A percentile compares a stretch with the other conserved stretches of the same genome.
These are phyloP conservation scores for Pseudogymnoascus sp. DNA, from an alignment of 2,329 filamentous ascomycete genomes.

Conservation along the genomic window DNA sequence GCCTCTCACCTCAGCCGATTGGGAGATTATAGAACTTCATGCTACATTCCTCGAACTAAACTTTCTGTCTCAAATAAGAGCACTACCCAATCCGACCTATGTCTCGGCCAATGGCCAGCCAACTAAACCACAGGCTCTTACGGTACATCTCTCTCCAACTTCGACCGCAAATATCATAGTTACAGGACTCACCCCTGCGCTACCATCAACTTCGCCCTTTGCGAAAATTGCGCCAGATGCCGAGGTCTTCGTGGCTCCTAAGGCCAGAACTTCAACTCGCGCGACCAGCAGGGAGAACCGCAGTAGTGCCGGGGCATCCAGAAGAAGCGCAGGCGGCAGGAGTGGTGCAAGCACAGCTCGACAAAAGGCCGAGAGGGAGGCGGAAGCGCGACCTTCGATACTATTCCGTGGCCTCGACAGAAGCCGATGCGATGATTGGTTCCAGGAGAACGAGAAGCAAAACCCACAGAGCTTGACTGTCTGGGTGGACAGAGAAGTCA, in stretches of 20 bases:
- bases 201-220: constrained; percentile 64
- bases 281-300: constrained; percentile 61
- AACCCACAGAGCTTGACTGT: constrained; percentile 60
- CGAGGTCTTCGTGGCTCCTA: constrained; percentile 95
- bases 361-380: constrained; percentile 50
- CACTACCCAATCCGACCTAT: constrained; percentile 78
- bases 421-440: constrained; percentile 64
- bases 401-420: constrained; percentile 79
- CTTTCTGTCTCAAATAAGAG: constrained; percentile 84
- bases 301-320: constrained; percentile 73
- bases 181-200: constrained; percentile 71
- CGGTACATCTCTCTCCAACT: constrained; percentile 87
- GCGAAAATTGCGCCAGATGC: constrained; percentile 90
- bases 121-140: constrained; percentile 68
- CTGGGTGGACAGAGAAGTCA: constrained; percentile 77
- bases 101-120: constrained; percentile 44
- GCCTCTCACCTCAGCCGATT: constrained; percentile 88
- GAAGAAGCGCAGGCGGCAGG: constrained; percentile 66
- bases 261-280: constrained; percentile 64
- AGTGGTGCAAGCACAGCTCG: constrained; percentile 68
- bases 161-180: constrained; percentile 90
- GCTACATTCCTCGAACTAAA: constrained; percentile 94
- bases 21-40: constrained; percentile 98
- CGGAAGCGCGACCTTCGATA: constrained; percentile 60
- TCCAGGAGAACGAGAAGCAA: constrained; percentile 54